Conservation (phyloP, 257 asterid species). For the Mitragyna speciosa region DNA sequence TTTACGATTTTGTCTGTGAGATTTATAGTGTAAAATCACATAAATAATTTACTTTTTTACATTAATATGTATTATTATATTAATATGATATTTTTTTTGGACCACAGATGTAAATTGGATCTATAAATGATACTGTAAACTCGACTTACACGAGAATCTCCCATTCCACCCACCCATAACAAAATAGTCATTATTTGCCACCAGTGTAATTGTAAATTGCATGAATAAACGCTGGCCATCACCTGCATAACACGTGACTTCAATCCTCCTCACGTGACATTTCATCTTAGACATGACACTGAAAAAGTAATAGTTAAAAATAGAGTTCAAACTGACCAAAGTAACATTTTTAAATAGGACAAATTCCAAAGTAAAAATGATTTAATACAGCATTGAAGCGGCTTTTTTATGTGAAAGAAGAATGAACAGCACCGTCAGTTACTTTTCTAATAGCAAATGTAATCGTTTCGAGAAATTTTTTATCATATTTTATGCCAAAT, state of each 20-base stretch:
- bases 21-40: too few relatives aligned
- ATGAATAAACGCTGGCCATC: slow-evolving; percentile 18
- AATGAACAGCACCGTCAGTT: slow-evolving; percentile 19
- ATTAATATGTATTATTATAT: too few relatives aligned
- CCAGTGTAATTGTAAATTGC: slow-evolving; percentile 22
- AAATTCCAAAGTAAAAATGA: slow-evolving; percentile 30
- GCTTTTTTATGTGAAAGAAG: slow-evolving; percentile 22
- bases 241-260: slow-evolving; percentile 29
- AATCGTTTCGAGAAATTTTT: slow-evolving; percentile 14
- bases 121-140: too few relatives aligned
- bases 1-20: too few relatives aligned
- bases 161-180: slow-evolving; percentile 18
- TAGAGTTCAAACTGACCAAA: slow-evolving; percentile 30
- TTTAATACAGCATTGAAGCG: slow-evolving; percentile 17
- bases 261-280: slow-evolving; percentile 25
- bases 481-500: not conserved
- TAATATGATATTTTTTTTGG: too few relatives aligned
- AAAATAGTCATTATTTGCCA: slow-evolving; percentile 27
- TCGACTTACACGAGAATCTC: too few relatives aligned
- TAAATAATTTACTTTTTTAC: too few relatives aligned
- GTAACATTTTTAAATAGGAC: slow-evolving; percentile 11
- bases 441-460: slow-evolving; percentile 19
- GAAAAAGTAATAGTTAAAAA: slow-evolving; percentile 19
- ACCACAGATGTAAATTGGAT: too few relatives aligned
- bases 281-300: not conserved